Percentiles rank a stretch among this genome's conserved stretches.
These are phyloP conservation scores for Saccharomyces uvarum DNA, from an alignment of 1,139 yeast genomes.

Conservation along the genomic window DNA sequence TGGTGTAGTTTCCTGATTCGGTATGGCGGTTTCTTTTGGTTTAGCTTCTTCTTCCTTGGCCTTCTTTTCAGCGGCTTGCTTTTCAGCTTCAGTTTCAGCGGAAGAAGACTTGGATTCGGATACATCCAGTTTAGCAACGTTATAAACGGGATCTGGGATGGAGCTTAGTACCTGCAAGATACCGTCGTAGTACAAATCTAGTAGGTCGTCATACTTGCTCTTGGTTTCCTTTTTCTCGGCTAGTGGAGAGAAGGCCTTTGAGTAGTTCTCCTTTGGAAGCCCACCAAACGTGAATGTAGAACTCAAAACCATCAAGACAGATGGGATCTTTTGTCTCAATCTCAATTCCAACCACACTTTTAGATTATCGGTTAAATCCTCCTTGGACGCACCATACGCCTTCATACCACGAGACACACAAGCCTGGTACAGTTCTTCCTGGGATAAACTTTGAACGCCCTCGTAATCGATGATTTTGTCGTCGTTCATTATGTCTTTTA, in stretches of 20 bases:
- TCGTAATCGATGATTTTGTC: conserved; percentile 90
- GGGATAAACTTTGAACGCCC: conserved; percentile 76
- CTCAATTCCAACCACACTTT: conserved; percentile 86
- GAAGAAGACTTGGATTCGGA: conserved; percentile 32
- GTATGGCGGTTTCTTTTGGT: conserved; percentile 7
- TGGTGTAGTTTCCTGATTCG: conserved; percentile 36
- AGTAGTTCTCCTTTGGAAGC: conserved; percentile 13
- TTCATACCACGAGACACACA: conserved; percentile 92
- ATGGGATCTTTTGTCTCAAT: conserved; percentile 81
- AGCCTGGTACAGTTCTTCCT: conserved; percentile 80
- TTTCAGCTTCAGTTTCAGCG: conserved; percentile 7
- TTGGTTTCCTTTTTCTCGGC: conserved; percentile 8
- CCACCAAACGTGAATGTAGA: conserved; percentile 89
- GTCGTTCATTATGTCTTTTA: conserved; percentile 83
- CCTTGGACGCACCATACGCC: conserved; percentile 76
- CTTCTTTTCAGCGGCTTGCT: conserved; percentile 3
- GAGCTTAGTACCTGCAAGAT: conserved; percentile 80
- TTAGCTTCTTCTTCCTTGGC: conserved; percentile 6
- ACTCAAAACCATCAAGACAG: conserved; percentile 75
- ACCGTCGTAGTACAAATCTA: conserved; percentile 66
- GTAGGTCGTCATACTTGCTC: conserved; percentile 43
- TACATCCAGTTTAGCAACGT: conserved; percentile 89
- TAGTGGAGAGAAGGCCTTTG: background rate
- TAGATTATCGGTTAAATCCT: conserved; percentile 74
- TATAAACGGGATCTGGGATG: conserved; percentile 91